Evolutionary conservation across 2,329 filamentous ascomycete genomes (phyloP), one percentile per base, ranked within the genome.

Genomic region (Ophiostoma novo-ulmi): DNA sequence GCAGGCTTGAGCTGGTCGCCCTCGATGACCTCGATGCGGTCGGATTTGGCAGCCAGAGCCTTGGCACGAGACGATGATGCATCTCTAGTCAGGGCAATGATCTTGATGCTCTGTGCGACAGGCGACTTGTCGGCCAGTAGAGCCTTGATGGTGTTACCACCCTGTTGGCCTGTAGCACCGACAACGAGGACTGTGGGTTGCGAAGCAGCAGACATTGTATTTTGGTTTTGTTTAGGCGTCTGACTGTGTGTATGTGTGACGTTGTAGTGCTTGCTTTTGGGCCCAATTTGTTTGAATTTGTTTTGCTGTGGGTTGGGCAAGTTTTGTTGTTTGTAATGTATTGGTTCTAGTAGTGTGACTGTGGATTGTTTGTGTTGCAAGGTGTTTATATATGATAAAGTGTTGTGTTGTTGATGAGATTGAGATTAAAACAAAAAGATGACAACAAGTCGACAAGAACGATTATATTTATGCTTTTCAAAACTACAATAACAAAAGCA

Each of bases 1-100:
- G 63, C 75, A 3, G 79, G 78, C 52, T 75, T 35, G 68, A 73
- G 73, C 14, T 74, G 75, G 75, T 81, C 76, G 72, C 80, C 80
- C 68, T 80, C 73, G 7, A 80, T 74, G 61, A 80, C 73, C 65
- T 76, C 73, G 31, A 80, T 63, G 26, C 26, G 22, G 26, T 63
- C 58, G 14, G 58, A 63, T 26, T 31, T 35, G 58, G 58, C 26
- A 20, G 58, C 26, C 11, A 63, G 58, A 13, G 58, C 58, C 26
- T 63, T 63, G 58, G 58, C 69, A 68, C 75, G 70, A n/a, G 77
- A 72, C 69, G 77, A 74, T 72, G 82, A 44, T 80, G 78, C 73
- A 70, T 77, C 69, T 69, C 75, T 74, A 10, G 76, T 77, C 52
- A 77, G 70, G 63, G 75, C 76, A 36, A 77, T 70, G 67, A 77